Evolutionary conservation across 345 rosid species (phyloP), one percentile per base, ranked within the genome.

Genomic region (Lumnitzera littorea): DNA sequence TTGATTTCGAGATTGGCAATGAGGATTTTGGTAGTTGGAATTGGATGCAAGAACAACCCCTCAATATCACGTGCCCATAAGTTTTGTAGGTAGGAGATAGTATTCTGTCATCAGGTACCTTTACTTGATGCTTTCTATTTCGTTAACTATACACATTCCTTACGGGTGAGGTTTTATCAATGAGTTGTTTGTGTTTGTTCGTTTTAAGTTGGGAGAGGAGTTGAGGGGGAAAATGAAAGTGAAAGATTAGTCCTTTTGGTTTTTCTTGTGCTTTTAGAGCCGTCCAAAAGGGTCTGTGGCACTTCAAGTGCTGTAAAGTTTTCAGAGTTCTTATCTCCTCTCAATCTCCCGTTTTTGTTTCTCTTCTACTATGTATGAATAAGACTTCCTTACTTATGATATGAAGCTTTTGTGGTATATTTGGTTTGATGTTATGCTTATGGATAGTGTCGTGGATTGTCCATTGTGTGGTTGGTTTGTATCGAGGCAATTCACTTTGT

Each of bases 71-170:
- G 2, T 89, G 95, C 86, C 83, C 70, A 56, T 83, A 81, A 89
- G 90, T 94, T 87, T 94, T 90, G 95, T 84, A 81, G 95, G 73
- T 82, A 76, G 81, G 79, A 36, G 0, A 3, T 52, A 60, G 41
- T 29, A 16, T 54, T 36, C 46, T 24, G 51, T 20, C 50, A 50
- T 24, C 50, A 48, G 53, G 51, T 48, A 5, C 16, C 27, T 49
- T 48, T 50, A 23, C 56, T 57, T 25, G 50, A 58, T n/a, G 59
- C 43, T 27, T 3, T 51, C 61, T 56, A 12, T 70, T 69, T 67
- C 43, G 11, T 16, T 76, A 15, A 46, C 76, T 46, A 41, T 41
- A 43, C 62, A 11, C 5, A 9, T 36, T 71, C 55, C 62, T 55
- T 51, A 69, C 23, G 77, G 62, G 15, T 27, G 55, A 51, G 36